These are phyloP conservation scores for Thalassia testudinum DNA, from an alignment of 116 monocot genomes.

Conservation along the genomic window DNA sequence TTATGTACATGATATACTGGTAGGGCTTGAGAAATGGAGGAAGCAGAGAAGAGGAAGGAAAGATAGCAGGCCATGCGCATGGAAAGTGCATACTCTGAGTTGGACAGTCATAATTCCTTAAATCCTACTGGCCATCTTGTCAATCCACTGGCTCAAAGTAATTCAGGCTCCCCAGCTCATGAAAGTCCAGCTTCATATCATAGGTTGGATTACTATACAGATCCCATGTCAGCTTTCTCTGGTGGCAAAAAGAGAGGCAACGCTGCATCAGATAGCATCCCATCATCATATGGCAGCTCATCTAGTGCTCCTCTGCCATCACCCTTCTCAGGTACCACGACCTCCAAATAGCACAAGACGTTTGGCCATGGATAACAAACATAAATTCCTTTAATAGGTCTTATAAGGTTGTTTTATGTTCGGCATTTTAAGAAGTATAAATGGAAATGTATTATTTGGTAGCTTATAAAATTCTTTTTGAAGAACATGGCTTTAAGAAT, in stretches of 20 bases:
- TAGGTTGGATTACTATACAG: slow-evolving; percentile 30
- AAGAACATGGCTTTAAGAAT: no score
- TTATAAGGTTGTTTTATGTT: no score
- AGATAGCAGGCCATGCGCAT: slow-evolving; percentile 15
- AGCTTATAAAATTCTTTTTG: no score
- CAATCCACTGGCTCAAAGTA: slow-evolving; percentile 12
- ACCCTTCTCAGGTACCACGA: slow-evolving; percentile 11
- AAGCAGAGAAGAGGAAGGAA: slow-evolving; percentile 24
- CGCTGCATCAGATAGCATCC: neutral
- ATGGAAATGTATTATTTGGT: no score
- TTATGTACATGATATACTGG: no score
- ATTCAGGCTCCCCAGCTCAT: slow-evolving; percentile 1
- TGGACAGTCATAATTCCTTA: neutral
- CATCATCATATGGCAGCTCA: neutral
- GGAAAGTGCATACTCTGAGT: slow-evolving; percentile 4
- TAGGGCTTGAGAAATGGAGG: slow-evolving; percentile 12
- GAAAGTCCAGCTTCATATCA: slow-evolving; percentile 1
- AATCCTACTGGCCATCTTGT: slow-evolving; percentile 3
- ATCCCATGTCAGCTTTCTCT: slow-evolving; percentile 25
- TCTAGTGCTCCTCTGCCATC: slow-evolving; percentile 11
- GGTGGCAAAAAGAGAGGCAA: slow-evolving; percentile 5
- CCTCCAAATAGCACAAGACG: no score
- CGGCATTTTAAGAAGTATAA: no score
- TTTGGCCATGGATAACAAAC: no score
- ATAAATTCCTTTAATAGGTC: no score